Evolutionary conservation across 441 rosid genomes (phyloP).

Genomic region (Aquilaria agallochum): DNA sequence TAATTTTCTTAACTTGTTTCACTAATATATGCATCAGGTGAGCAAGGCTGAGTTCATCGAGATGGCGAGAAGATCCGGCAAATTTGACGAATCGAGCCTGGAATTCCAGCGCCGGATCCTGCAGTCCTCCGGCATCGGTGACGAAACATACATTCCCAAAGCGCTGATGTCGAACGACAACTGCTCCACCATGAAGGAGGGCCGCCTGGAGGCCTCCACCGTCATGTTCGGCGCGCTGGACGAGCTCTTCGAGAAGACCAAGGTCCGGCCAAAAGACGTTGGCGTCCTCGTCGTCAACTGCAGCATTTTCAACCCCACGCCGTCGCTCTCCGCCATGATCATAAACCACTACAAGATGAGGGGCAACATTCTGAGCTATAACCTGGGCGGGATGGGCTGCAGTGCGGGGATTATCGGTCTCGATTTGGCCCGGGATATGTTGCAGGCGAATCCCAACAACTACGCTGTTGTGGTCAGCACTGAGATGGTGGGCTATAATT

Average conservation of each 20-base stretch:
- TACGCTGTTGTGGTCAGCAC: slow-evolving; percentile 84
- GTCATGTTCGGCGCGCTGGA: slow-evolving; percentile 90
- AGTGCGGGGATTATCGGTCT: slow-evolving; percentile 79
- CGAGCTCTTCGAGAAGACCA: slow-evolving; percentile 78
- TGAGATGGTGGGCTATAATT: slow-evolving; percentile 91
- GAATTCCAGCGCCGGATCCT: slow-evolving; percentile 63
- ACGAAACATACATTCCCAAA: slow-evolving; percentile 74
- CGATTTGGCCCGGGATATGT: slow-evolving; percentile 86
- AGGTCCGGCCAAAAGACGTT: slow-evolving; percentile 75
- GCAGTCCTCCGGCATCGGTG: slow-evolving; percentile 77
- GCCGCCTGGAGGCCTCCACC: slow-evolving; percentile 68
- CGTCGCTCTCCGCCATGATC: slow-evolving; percentile 84
- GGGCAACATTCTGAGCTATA: slow-evolving; percentile 84
- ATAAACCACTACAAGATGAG: slow-evolving; percentile 94
- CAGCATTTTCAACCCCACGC: slow-evolving; percentile 89
- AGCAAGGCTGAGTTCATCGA: slow-evolving; percentile 67
- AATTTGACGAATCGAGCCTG: slow-evolving; percentile 55
- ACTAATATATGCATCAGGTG: slow-evolving; percentile 31
- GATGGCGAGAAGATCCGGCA: slow-evolving; percentile 45
- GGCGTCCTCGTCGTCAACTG: slow-evolving; percentile 93
- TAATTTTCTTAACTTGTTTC: background rate
- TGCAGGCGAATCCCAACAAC: slow-evolving; percentile 71
- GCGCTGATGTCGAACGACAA: slow-evolving; percentile 46
- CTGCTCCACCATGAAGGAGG: slow-evolving; percentile 80
- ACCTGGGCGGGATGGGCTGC: slow-evolving; percentile 96